Evolutionary conservation across 768 basidiomycete genomes (phyloP).

Genomic region (Sarcodon sp.): DNA sequence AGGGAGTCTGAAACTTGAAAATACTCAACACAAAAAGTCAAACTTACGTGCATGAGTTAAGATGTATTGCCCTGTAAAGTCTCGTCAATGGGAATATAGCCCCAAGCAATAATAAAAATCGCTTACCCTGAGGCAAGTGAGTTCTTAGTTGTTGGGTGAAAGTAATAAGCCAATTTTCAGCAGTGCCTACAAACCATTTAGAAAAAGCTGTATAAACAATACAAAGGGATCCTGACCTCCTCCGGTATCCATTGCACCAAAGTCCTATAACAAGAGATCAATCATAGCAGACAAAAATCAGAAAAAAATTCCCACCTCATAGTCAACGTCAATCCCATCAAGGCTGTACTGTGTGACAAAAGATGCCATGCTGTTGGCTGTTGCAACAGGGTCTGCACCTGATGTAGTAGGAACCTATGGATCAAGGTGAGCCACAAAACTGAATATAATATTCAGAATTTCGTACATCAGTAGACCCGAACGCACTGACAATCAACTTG

Average conservation of each 20-base stretch:
- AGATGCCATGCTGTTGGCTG: slow-evolving; percentile 29
- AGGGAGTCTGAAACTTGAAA: neutral
- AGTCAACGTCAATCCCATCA: slow-evolving; percentile 43
- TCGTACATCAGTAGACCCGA: slow-evolving; percentile 26
- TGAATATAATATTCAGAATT: no score
- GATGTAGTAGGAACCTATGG: slow-evolving; percentile 23
- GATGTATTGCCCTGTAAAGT: slow-evolving; percentile 16
- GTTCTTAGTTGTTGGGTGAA: slow-evolving; percentile 22
- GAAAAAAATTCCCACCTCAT: slow-evolving; percentile 21
- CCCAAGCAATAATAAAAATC: neutral
- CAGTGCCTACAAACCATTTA: slow-evolving; percentile 21
- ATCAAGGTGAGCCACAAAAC: no score
- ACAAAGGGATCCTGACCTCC: no score
- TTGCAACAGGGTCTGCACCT: slow-evolving; percentile 22
- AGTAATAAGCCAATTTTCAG: slow-evolving; percentile 30
- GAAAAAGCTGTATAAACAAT: no score
- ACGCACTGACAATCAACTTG: slow-evolving; percentile 42
- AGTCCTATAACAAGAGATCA: slow-evolving; percentile 30
- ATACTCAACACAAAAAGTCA: neutral
- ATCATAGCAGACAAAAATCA: neutral
- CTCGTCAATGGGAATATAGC: neutral
- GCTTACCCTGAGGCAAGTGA: slow-evolving; percentile 15
- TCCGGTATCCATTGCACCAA: slow-evolving; percentile 41
- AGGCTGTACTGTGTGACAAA: slow-evolving; percentile 34
- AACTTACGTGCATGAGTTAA: slow-evolving; percentile 22